Base-by-base conservation (phyloP, 179 eudicot species). In the Corrigiola litoralis region DNA sequence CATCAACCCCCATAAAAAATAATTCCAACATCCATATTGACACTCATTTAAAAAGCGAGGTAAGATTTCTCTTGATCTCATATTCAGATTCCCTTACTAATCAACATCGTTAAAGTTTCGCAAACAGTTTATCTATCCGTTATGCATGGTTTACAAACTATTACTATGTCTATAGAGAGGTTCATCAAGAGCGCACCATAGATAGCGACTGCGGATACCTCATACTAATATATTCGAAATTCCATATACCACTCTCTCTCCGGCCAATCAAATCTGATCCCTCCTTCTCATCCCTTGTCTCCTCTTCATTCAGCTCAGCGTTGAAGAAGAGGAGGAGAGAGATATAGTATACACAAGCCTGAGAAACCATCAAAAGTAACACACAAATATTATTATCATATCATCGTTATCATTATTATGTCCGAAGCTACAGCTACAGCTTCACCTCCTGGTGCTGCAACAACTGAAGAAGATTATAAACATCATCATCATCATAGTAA, bases 361-460 rank as follows among this genome's bases (percentile, higher is more conserved):
- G 8, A 38, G 14, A 8, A 6, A 24, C 28, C 27, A n/a, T n/a
- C n/a, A n/a, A n/a, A n/a, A n/a, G n/a, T n/a, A n/a, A n/a, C n/a
- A n/a, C n/a, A n/a, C n/a, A n/a, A n/a, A n/a, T n/a, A n/a, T n/a
- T n/a, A n/a, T n/a, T n/a, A n/a, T n/a, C n/a, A n/a, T n/a, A n/a
- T n/a, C n/a, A n/a, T n/a, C n/a, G n/a, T n/a, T n/a, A n/a, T n/a
- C n/a, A n/a, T 73, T 45, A 63, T 74, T 68, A 74, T 74, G 78
- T 74, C 74, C 69, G 58, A 64, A 64, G 64, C 67, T 48, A 40
- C 45, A 48, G 33, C 59, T 21, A 21, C 63, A n/a, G n/a, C n/a
- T n/a, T n/a, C n/a, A n/a, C n/a, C n/a, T n/a, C n/a, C n/a, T n/a
- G n/a, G n/a, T n/a, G n/a, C n/a, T 14, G 52, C 33, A 45, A 8